phyloP scores from a whole-genome alignment of 2,329 filamentous ascomycete species.

The Nothophaeocryptopus gaeumannii region DNA sequence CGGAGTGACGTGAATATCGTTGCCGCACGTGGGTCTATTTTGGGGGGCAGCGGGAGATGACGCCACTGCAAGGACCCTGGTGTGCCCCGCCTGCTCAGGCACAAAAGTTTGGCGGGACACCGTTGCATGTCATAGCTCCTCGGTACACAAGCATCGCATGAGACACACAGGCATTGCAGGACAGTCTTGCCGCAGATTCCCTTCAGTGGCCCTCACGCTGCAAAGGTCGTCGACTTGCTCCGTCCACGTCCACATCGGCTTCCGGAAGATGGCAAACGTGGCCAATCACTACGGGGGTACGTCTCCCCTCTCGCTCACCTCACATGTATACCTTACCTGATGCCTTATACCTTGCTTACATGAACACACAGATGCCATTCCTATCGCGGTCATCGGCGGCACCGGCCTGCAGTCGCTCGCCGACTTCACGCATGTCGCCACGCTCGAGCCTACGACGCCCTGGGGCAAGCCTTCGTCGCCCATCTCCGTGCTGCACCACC shows the following conservation, averaged over 20 bases:
- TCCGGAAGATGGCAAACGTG: slow-evolving; percentile 37
- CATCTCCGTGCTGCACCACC: slow-evolving; percentile 86
- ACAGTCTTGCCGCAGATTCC: too few species aligned
- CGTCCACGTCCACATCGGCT: slow-evolving; percentile 31
- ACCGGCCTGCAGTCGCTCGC: slow-evolving; percentile 87
- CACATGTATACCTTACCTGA: background rate
- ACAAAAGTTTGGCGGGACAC: too few species aligned
- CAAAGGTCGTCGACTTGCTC: background rate
- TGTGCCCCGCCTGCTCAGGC: too few species aligned
- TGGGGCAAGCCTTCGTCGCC: slow-evolving; percentile 78
- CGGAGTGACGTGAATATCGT: too few species aligned
- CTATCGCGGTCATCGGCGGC: slow-evolving; percentile 59
- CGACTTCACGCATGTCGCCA: slow-evolving; percentile 79
- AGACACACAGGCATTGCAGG: too few species aligned
- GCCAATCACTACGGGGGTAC: slow-evolving; percentile 34
- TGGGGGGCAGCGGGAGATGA: too few species aligned
- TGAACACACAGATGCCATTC: slow-evolving; percentile 42
- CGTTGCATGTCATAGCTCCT: too few species aligned
- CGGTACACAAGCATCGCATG: too few species aligned
- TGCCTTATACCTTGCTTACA: background rate
- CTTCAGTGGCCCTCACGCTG: too few species aligned
- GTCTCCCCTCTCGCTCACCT: background rate
- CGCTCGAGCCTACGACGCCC: slow-evolving; percentile 73
- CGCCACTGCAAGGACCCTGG: too few species aligned
- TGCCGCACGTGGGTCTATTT: too few species aligned